Base-by-base conservation (phyloP, 2,329 filamentous ascomycete genomes). In the Colletotrichum sp. region DNA sequence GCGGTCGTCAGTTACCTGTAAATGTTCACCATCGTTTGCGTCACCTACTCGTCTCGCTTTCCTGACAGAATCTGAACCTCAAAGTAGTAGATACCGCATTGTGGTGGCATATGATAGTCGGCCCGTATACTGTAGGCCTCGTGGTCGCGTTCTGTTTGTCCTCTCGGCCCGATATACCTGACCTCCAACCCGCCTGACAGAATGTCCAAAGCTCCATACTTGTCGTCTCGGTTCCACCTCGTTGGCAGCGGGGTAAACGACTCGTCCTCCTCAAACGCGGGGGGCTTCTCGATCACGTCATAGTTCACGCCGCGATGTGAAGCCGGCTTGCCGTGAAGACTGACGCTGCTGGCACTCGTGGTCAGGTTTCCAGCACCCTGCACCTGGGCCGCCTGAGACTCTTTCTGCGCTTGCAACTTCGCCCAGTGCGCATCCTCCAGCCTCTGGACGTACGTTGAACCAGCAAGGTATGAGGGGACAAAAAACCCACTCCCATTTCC, bases 51-150 rank as follows among this genome's bases (percentile, higher is more conserved):
- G 59, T 91, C 89, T 77, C 86, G 85, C 80, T 88, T 90, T 68
- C 86, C 88, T 18, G 86, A 85, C 30, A 90, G 74, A 64, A 92
- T 86, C 18, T 85, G 85, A 28, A 94, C 89, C 83, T 99, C 97
- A 82, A 93, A 99, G 84, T 99, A 99, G 84, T 98, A 99, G 75
- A 99, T 93, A 3, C 97, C 97, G 79, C 95, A 97, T 81, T 98
- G 94, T 44, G 92, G 90, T 6, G 97, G 96, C 92, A 99, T 98
- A 65, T 93, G 91, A 83, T 96, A 89, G 83, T 99, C 94, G 32
- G 96, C 92, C 72, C 97, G 92, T 74, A 98, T 92, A 15, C 95
- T 92, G 44, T 93, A 95, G 22, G 95, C 95, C 83, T 99, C 97
- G 81, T 94, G 88, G 9, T 93, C 91, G 67, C 89, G 87, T 66